These are phyloP conservation scores for Phaeosphaeriaceae sp. DNA, from an alignment of 2,329 filamentous ascomycete genomes.

Conservation along the genomic window DNA sequence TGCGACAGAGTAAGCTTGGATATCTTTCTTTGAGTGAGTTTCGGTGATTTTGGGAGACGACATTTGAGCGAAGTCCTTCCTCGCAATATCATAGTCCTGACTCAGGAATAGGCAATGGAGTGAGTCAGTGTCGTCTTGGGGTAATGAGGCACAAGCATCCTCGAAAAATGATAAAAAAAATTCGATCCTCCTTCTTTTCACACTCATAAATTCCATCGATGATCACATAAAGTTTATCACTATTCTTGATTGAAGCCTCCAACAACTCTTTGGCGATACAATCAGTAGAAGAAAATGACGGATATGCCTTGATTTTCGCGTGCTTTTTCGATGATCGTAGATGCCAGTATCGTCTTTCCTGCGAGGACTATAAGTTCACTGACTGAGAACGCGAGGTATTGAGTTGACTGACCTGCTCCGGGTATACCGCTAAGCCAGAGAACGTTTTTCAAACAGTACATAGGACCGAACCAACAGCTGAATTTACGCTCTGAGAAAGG, in stretches of 20 bases:
- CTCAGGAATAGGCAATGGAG: constrained; percentile 38
- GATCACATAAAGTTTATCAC: constrained; percentile 45
- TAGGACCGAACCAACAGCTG: constrained; percentile 13
- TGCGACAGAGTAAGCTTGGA: constrained; percentile 1
- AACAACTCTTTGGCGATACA: constrained; percentile 18
- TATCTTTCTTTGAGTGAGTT: constrained; percentile 6
- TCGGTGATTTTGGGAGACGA: constrained; percentile 2
- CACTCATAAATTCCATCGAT: constrained; percentile 56
- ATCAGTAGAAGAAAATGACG: constrained; percentile 52
- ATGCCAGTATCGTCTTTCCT: constrained; percentile 50
- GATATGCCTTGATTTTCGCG: neutral
- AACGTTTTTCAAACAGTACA: constrained; percentile 23
- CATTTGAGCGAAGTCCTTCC: constrained; percentile 8
- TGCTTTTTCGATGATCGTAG: neutral
- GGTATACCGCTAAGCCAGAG: constrained; percentile 50
- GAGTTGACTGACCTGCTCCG: constrained; percentile 43
- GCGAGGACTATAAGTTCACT: neutral
- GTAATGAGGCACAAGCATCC: constrained; percentile 10
- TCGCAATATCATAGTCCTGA: constrained; percentile 2
- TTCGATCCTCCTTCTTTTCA: constrained; percentile 10
- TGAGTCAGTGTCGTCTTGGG: constrained; percentile 21
- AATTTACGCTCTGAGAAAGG: constrained; percentile 28
- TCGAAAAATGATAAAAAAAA: constrained; percentile 32
- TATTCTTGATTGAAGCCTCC: neutral
- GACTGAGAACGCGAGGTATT: neutral